phyloP scores from a whole-genome alignment of 768 basidiomycete species.

The Phallus indusiatus region DNA sequence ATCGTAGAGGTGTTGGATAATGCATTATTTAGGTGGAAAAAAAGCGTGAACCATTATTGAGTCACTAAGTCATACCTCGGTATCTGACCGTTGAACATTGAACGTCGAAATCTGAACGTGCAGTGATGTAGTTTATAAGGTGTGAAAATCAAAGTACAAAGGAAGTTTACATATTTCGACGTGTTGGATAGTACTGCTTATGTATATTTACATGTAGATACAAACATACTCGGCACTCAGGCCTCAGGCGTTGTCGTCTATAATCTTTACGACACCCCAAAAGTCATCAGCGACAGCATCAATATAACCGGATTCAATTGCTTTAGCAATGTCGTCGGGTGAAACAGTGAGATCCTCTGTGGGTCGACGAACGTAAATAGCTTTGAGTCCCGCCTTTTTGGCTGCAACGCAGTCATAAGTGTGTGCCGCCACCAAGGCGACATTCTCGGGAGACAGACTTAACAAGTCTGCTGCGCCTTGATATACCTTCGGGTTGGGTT shows the following conservation, averaged over 20 bases:
- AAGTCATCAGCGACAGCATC: conserved; percentile 48
- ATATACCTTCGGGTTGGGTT: conserved; percentile 50
- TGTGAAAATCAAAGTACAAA: too few species aligned
- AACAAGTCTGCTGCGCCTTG: conserved; percentile 40
- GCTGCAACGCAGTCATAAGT: conserved; percentile 47
- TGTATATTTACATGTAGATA: too few species aligned
- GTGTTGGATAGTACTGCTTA: too few species aligned
- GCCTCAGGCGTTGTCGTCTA: not conserved
- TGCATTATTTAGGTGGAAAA: not conserved
- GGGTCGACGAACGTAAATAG: conserved; percentile 47
- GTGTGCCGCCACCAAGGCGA: conserved; percentile 62
- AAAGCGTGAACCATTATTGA: not conserved
- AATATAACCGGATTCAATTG: conserved; percentile 47
- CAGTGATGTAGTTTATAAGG: too few species aligned
- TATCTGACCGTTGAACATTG: too few species aligned
- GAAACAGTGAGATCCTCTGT: conserved; percentile 31
- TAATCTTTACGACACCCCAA: not conserved
- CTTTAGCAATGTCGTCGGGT: conserved; percentile 28
- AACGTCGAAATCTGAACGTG: too few species aligned
- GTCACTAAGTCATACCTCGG: too few species aligned
- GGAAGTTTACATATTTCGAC: too few species aligned
- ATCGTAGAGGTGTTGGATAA: conserved; percentile 10
- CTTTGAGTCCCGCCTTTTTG: conserved; percentile 41
- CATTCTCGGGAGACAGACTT: conserved; percentile 29
- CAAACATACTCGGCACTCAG: too few species aligned